These are phyloP conservation scores for Sphaerulina populicola DNA, from an alignment of 2,329 filamentous ascomycete species.

Conservation along the genomic window DNA sequence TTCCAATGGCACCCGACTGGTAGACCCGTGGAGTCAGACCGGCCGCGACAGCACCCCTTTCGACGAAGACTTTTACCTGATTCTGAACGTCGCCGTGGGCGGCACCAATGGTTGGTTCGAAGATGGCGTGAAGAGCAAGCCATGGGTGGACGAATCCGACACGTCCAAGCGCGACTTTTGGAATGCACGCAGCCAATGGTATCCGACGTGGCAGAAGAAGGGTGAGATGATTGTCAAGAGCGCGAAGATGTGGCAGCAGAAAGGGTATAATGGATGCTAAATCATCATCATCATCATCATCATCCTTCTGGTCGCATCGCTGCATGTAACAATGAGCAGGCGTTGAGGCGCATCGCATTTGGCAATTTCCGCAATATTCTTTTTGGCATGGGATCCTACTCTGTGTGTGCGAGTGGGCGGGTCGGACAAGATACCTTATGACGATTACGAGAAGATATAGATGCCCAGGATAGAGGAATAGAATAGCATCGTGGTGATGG, in stretches of 20 bases:
- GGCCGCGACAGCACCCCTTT: constrained; percentile 35
- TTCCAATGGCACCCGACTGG: constrained; percentile 32
- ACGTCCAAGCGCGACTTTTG: constrained; percentile 71
- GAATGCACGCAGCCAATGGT: constrained; percentile 41
- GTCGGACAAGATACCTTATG: not conserved
- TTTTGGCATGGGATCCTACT: not conserved
- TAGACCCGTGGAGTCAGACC: constrained; percentile 34
- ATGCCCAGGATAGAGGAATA: not conserved
- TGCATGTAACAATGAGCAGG: not conserved
- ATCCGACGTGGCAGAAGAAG: constrained; percentile 32
- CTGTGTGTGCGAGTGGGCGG: not conserved
- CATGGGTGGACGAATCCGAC: constrained; percentile 63
- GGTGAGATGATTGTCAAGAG: constrained; percentile 37
- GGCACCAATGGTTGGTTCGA: constrained; percentile 62
- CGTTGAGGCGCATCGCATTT: constrained; percentile 3
- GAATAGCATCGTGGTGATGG: not conserved
- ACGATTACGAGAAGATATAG: constrained; percentile 5
- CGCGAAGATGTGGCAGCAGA: constrained; percentile 43
- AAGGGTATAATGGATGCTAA: constrained; percentile 42
- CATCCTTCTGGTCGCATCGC: not conserved
- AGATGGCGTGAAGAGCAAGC: constrained; percentile 63
- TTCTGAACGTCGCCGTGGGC: constrained; percentile 36
- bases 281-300: not conserved
- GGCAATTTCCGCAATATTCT: not conserved
- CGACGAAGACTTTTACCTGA: constrained; percentile 37